Conservation (phyloP, 306 rosid species). For the Lathyrus oleraceus region DNA sequence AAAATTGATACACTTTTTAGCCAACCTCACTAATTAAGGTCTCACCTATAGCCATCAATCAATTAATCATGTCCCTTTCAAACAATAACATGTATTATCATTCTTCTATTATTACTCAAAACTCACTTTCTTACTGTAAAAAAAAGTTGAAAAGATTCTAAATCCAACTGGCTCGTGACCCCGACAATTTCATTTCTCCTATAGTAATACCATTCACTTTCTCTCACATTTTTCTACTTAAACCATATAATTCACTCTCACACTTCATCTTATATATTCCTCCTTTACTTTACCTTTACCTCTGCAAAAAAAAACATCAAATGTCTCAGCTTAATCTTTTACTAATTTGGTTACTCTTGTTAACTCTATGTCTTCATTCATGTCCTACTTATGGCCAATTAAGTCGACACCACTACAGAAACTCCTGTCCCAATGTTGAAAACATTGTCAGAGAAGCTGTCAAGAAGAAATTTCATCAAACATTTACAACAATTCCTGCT, state of each 20-base stretch:
- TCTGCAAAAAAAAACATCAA: constrained; percentile 11
- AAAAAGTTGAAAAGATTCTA: constrained; percentile 33
- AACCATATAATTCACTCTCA: constrained; percentile 31
- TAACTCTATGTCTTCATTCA: constrained; percentile 43
- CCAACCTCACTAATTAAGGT: background rate
- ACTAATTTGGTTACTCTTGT: constrained; percentile 42
- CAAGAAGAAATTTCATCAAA: constrained; percentile 62
- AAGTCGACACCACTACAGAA: constrained; percentile 60
- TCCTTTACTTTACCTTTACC: background rate
- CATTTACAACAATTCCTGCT: constrained; percentile 81
- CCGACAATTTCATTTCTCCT: constrained; percentile 31
- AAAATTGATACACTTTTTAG: background rate
- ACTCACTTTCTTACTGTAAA: constrained; percentile 37
- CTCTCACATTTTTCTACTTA: constrained; percentile 24
- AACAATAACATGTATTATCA: constrained; percentile 18
- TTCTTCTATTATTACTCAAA: constrained; percentile 40
- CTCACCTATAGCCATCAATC: constrained; percentile 12
- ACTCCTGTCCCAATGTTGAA: constrained; percentile 75
- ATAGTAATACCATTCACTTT: constrained; percentile 10
- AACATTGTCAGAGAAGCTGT: constrained; percentile 65
- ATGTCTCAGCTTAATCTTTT: constrained; percentile 49
- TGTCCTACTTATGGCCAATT: constrained; percentile 59
- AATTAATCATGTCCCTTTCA: constrained; percentile 37
- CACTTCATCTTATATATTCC: constrained; percentile 12
- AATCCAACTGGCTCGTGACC: constrained; percentile 48